phyloP scores from a whole-genome alignment of 495 filamentous ascomycete species.

The Bathelium albidoporum region DNA sequence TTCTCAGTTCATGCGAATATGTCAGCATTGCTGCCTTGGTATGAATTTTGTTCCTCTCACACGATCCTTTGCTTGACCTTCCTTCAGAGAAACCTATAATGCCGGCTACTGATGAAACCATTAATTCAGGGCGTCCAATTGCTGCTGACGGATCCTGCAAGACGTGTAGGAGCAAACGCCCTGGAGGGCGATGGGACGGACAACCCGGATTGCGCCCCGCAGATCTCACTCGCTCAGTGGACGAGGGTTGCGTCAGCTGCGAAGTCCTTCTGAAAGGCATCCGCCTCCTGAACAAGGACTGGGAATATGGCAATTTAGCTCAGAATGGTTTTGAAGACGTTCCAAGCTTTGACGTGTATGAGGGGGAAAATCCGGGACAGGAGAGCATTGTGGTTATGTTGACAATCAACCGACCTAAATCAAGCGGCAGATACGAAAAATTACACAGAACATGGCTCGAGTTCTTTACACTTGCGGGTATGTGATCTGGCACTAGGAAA shows the following conservation, averaged over 20 bases:
- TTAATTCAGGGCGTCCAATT: not conserved
- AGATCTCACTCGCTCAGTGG: not conserved
- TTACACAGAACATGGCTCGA: not conserved
- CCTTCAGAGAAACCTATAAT: too few species aligned
- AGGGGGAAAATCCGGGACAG: not conserved
- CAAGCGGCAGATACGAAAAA: not conserved
- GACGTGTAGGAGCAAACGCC: not conserved
- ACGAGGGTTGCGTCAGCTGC: not conserved
- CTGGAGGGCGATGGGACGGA: not conserved
- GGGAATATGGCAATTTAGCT: not conserved
- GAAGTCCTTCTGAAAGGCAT: not conserved
- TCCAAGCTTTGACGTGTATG: slow-evolving; percentile 1
- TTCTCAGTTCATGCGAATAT: too few species aligned
- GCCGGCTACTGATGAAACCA: not conserved
- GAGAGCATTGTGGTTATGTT: slow-evolving; percentile 1
- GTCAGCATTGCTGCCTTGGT: too few species aligned
- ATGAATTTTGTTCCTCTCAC: too few species aligned
- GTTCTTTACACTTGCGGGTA: not conserved
- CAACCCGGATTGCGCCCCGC: not conserved
- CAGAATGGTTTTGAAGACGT: not conserved
- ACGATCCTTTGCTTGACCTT: too few species aligned
- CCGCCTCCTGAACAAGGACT: not conserved
- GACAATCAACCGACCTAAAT: not conserved
- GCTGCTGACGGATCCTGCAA: not conserved
- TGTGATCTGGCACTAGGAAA: not conserved